Evolutionary conservation across 2,329 filamentous ascomycete species (phyloP).

Genomic region (Phaeophleospora eucalypticola): DNA sequence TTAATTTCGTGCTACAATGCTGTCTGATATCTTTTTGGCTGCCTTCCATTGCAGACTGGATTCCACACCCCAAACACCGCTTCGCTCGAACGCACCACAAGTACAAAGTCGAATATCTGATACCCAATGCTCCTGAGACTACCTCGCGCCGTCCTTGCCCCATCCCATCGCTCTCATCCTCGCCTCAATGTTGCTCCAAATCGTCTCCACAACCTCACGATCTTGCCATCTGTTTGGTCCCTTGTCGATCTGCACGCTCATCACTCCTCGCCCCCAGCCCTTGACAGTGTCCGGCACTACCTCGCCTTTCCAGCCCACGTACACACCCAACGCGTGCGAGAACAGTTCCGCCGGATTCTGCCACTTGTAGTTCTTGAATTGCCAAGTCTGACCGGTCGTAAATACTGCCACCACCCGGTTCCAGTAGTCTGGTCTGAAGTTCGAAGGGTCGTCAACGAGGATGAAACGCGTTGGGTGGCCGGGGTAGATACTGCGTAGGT

Average conservation of each 20-base stretch:
- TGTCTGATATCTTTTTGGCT: neutral
- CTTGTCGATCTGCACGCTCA: slow-evolving; percentile 77
- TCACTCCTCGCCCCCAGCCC: slow-evolving; percentile 80
- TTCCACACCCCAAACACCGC: slow-evolving; percentile 12
- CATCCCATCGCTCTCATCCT: slow-evolving; percentile 85
- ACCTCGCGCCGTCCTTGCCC: slow-evolving; percentile 58
- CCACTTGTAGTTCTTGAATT: slow-evolving; percentile 99
- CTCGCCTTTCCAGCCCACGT: slow-evolving; percentile 88
- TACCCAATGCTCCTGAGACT: neutral
- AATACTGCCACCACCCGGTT: slow-evolving; percentile 91
- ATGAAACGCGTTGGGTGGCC: slow-evolving; percentile 82
- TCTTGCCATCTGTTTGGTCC: slow-evolving; percentile 68
- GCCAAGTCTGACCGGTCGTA: slow-evolving; percentile 95
- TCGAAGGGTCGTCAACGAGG: slow-evolving; percentile 84
- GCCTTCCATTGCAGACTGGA: neutral
- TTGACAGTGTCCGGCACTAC: slow-evolving; percentile 71
- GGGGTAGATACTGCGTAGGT: slow-evolving; percentile 66
- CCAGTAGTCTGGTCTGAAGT: slow-evolving; percentile 99
- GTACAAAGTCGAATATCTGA: neutral
- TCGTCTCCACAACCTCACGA: slow-evolving; percentile 83
- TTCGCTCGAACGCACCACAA: slow-evolving; percentile 20
- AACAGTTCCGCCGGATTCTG: slow-evolving; percentile 83
- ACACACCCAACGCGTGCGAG: slow-evolving; percentile 79
- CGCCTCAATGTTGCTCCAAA: slow-evolving; percentile 85
- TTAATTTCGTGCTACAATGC: neutral